Percentiles rank a stretch among this genome's conserved stretches.
phyloP scores from a whole-genome alignment of 345 rosid species.

The Salix purpurea region DNA sequence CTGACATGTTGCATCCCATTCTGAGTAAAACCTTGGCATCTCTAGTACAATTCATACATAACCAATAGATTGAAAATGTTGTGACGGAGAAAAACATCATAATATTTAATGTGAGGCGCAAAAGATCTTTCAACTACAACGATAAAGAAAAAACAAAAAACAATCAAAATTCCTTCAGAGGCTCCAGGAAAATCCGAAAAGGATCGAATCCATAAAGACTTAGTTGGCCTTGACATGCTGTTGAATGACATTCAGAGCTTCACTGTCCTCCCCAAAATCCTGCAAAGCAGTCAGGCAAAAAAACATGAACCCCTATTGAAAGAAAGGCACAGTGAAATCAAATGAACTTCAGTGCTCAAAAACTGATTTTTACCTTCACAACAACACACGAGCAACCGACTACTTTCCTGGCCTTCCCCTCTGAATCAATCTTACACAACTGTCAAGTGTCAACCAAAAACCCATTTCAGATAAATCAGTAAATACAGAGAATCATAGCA shows the following conservation, averaged over 20 bases:
- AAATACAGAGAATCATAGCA: background rate
- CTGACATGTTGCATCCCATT: background rate
- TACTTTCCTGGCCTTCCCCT: conserved; percentile 85
- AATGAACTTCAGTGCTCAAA: background rate
- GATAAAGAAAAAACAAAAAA: background rate
- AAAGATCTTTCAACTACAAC: background rate
- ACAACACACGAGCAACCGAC: conserved; percentile 88
- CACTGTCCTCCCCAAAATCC: conserved; percentile 63
- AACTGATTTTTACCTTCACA: conserved; percentile 48
- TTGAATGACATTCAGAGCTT: conserved; percentile 46
- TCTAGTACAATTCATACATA: background rate
- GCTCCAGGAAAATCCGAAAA: background rate
- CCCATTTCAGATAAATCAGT: background rate
- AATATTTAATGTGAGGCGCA: background rate
- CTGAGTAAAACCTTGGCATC: background rate
- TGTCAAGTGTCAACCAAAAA: background rate
- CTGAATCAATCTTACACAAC: conserved; percentile 86
- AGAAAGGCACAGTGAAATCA: background rate
- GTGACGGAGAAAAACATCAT: background rate
- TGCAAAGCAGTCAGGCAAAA: conserved; percentile 15
- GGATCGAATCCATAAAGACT: conserved; percentile 2
- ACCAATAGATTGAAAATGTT: background rate
- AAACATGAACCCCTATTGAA: background rate
- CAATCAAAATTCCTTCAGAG: background rate
- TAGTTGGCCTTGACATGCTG: conserved; percentile 46